Conservation (phyloP, 2,329 filamentous ascomycete genomes). For the Calonectria pseudoreteaudii region DNA sequence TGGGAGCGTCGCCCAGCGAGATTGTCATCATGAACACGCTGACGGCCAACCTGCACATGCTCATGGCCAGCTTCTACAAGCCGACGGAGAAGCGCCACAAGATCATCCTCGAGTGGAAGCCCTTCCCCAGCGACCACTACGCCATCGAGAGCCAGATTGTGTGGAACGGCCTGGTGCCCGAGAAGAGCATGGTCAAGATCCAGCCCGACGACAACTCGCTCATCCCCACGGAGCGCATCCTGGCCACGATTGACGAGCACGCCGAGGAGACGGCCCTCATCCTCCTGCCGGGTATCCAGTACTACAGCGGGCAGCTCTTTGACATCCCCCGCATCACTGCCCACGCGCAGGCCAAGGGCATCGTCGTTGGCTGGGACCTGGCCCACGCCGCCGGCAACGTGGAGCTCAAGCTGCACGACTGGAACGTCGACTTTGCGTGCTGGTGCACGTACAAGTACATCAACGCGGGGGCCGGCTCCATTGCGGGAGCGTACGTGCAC, state of each 20-base stretch:
- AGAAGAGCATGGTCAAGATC: constrained; percentile 79
- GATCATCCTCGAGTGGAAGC: constrained; percentile 89
- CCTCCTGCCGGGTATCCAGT: constrained; percentile 88
- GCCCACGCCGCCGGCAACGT: constrained; percentile 91
- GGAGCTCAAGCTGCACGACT: constrained; percentile 82
- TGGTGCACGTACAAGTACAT: constrained; percentile 98
- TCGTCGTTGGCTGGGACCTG: constrained; percentile 87
- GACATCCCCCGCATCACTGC: constrained; percentile 85
- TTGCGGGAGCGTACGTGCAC: constrained; percentile 85
- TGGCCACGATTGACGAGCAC: constrained; percentile 80
- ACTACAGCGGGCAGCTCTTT: constrained; percentile 90
- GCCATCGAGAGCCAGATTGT: constrained; percentile 84
- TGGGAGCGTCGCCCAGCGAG: constrained; percentile 79
- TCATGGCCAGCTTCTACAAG: constrained; percentile 87
- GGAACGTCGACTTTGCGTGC: constrained; percentile 90
- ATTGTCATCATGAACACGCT: constrained; percentile 91
- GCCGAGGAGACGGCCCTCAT: constrained; percentile 79
- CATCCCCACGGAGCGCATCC: constrained; percentile 77
- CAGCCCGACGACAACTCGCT: constrained; percentile 71
- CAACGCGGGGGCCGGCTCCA: constrained; percentile 85
- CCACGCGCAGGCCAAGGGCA: constrained; percentile 77
- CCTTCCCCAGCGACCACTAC: constrained; percentile 90
- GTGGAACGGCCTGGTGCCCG: constrained; percentile 75
- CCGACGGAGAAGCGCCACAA: constrained; percentile 76
- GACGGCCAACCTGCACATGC: constrained; percentile 82